These are phyloP conservation scores for Rhynchosporium agropyri DNA, from an alignment of 2,329 filamentous ascomycete species.

Conservation along the genomic window DNA sequence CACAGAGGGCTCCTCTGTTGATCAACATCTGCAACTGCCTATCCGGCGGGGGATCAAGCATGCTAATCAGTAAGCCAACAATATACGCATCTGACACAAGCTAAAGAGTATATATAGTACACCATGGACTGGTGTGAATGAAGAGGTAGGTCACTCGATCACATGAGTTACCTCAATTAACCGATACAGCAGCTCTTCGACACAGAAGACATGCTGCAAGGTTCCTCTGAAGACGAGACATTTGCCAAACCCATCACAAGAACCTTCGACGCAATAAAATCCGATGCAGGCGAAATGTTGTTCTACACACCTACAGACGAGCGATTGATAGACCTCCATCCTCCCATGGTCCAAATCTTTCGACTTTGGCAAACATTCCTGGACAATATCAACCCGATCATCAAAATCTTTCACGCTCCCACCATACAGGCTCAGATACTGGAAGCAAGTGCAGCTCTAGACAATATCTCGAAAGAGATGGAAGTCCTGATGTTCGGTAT, in stretches of 20 bases:
- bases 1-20: neutral
- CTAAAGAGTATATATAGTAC: neutral
- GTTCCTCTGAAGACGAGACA: constrained; percentile 38
- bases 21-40: constrained; percentile 3
- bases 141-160: constrained; percentile 11
- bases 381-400: constrained; percentile 68
- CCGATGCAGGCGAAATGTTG: constrained; percentile 42
- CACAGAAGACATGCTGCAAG: constrained; percentile 42
- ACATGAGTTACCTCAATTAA: neutral
- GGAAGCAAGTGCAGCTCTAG: constrained; percentile 58
- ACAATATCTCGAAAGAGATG: constrained; percentile 49
- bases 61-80: constrained; percentile 11
- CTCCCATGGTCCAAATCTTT: constrained; percentile 60
- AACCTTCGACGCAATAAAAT: constrained; percentile 37
- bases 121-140: neutral
- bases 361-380: constrained; percentile 71
- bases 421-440: constrained; percentile 67
- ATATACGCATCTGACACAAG: neutral
- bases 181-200: constrained; percentile 36
- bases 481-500: constrained; percentile 71
- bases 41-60: constrained; percentile 10
- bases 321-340: constrained; percentile 55
- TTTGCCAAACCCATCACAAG: constrained; percentile 32
- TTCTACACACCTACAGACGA: constrained; percentile 51
- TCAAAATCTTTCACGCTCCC: constrained; percentile 69